Conservation (phyloP, 139 green algal genomes). For the Coelastrella sp. region DNA sequence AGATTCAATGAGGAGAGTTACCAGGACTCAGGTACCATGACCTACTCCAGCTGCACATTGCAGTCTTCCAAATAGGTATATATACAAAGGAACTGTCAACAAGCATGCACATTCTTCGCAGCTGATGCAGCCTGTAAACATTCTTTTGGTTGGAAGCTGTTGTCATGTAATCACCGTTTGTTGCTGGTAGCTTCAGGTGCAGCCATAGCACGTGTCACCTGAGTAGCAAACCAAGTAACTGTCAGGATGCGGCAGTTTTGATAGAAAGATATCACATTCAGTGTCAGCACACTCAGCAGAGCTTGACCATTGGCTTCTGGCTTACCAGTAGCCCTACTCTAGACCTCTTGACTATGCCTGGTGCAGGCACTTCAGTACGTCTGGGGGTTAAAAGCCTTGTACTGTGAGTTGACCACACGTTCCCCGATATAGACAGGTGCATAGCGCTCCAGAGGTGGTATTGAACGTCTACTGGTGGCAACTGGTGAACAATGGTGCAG, state of each 20-base stretch:
- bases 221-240: neutral
- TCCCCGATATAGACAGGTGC: neutral
- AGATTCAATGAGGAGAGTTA: neutral
- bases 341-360: neutral
- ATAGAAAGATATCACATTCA: too few relatives aligned
- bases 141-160: neutral
- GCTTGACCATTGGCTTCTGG: too few relatives aligned
- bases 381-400: too few relatives aligned
- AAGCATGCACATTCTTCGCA: too few relatives aligned
- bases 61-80: neutral
- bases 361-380: too few relatives aligned
- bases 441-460: neutral
- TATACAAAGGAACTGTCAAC: neutral
- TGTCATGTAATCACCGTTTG: neutral
- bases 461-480: too few relatives aligned
- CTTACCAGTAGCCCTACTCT: neutral
- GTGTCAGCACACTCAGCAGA: too few relatives aligned
- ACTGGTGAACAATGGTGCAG: too few relatives aligned
- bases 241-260: neutral
- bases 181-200: neutral
- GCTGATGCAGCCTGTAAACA: too few relatives aligned
- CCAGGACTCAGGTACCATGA: too few relatives aligned
- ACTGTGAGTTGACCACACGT: too few relatives aligned
- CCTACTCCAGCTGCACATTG: too few relatives aligned
- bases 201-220: neutral